Percentiles rank a stretch among this genome's conserved stretches.
Evolutionary conservation across 371 early-diverging fungal species (phyloP).

Genomic region (Mucor velutinosus): DNA sequence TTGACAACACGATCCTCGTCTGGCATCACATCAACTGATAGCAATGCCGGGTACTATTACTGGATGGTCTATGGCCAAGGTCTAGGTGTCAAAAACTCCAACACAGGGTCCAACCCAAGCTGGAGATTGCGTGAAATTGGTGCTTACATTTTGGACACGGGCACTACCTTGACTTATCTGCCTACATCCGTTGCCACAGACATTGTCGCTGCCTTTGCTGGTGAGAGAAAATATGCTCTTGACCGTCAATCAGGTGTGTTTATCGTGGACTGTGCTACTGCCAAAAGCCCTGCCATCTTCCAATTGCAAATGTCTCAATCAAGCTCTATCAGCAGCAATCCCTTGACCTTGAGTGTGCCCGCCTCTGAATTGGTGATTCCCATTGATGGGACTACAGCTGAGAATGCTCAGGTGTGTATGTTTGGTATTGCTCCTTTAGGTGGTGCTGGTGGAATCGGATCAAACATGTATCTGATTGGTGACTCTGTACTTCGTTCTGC

Average conservation of each 20-base stretch:
- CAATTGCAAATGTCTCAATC: slow-evolving; percentile 39
- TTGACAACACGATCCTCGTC: slow-evolving; percentile 15
- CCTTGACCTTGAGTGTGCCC: slow-evolving; percentile 33
- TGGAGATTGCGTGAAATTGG: slow-evolving; percentile 25
- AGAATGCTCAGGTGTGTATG: slow-evolving; percentile 36
- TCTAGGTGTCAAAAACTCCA: slow-evolving; percentile 26
- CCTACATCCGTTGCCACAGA: slow-evolving; percentile 33
- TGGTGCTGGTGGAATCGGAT: slow-evolving; percentile 24
- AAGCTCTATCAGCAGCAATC: slow-evolving; percentile 5
- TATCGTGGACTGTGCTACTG: slow-evolving; percentile 35
- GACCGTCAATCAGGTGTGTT: slow-evolving; percentile 41
- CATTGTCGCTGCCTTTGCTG: slow-evolving; percentile 36
- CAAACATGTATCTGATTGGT: slow-evolving; percentile 46
- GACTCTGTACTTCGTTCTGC: slow-evolving; percentile 50
- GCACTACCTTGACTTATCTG: slow-evolving; percentile 51
- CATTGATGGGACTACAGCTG: slow-evolving; percentile 26
- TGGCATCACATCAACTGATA: not conserved
- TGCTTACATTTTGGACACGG: slow-evolving; percentile 50
- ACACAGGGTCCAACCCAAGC: slow-evolving; percentile 13
- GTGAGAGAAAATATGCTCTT: slow-evolving; percentile 22
- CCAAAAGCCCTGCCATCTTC: slow-evolving; percentile 28
- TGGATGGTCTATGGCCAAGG: slow-evolving; percentile 56
- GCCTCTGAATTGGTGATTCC: slow-evolving; percentile 47
- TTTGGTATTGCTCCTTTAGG: slow-evolving; percentile 51
- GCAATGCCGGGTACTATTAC: slow-evolving; percentile 33